Base-by-base conservation (phyloP, 345 rosid genomes). In the Pistacia atlantica region DNA sequence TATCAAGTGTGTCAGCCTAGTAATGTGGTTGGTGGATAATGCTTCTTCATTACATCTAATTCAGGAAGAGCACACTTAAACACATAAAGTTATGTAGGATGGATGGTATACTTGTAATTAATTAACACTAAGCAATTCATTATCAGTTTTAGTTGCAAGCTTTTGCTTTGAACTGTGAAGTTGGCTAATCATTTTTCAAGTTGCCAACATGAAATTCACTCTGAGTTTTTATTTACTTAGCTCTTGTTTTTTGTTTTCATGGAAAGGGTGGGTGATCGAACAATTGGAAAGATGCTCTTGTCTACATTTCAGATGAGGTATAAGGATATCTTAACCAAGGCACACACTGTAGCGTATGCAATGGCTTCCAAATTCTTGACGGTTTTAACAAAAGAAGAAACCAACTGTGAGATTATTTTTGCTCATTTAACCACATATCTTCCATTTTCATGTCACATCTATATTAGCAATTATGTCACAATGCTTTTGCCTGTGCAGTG, bases 241-340 rank as follows among this genome's bases (percentile, higher is more conserved):
- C 46, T 42, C 6, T 69, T 54, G 49, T 51, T 37, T 37, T 25
- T 25, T 25, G 25, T 25, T 78, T 62, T 35, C 67, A 72, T 18
- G 31, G 67, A 83, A 63, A 89, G 90, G 68, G 88, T 86, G 71
- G 83, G 89, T 31, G 99, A 92, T 85, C 87, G 89, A 78, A 91
- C 89, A 11, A 75, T 95, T 2, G 97, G 93, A 31, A 74, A 87
- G 77, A 87, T 90, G 85, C 89, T 91, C 54, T 76, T 90, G 67
- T 91, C 89, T 8, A 89, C 98, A 45, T 96, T 93, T 75, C 86
- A 85, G 81, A 86, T 85, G 79, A 81, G 93, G 75, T 92, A 93
- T 72, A 91, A 96, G 85, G 93, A 90, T 78, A 88, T 89, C 46
- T 83, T 92, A 46, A 81, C 91, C 65, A 95, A 90, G 89, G 95